These are phyloP conservation scores for Lasiosphaeria miniovina DNA, from an alignment of 495 filamentous ascomycete species.

Conservation along the genomic window DNA sequence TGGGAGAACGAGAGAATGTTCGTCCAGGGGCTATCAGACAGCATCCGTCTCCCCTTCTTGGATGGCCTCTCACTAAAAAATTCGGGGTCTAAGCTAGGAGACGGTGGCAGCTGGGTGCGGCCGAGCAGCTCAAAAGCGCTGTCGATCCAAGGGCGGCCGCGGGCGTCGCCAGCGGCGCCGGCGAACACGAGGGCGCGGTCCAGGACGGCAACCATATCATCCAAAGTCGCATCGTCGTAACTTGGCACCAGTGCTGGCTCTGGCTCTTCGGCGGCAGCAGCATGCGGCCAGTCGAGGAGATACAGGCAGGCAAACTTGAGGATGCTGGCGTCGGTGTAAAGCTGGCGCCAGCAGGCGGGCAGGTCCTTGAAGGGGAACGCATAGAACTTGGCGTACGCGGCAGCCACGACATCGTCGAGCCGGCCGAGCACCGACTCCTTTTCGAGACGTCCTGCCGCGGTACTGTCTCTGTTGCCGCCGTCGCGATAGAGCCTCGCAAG, in stretches of 20 bases:
- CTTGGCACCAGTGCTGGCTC: not conserved
- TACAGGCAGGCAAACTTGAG: slow-evolving; percentile 53
- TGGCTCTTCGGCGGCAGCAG: not conserved
- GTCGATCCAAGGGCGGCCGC: slow-evolving; percentile 61
- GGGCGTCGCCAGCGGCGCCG: slow-evolving; percentile 55
- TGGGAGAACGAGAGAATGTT: slow-evolving; percentile 39
- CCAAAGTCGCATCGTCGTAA: slow-evolving; percentile 32
- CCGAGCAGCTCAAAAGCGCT: slow-evolving; percentile 47
- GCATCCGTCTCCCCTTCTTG: slow-evolving; percentile 24
- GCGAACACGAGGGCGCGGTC: slow-evolving; percentile 83
- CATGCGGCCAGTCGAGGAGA: slow-evolving; percentile 3
- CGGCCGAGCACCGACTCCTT: slow-evolving; percentile 25
- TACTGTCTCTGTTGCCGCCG: not conserved
- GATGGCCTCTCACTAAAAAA: not conserved
- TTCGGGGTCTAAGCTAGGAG: not conserved
- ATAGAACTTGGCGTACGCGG: slow-evolving; percentile 61
- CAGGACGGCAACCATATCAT: slow-evolving; percentile 58
- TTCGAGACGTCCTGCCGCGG: no score
- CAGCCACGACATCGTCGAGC: slow-evolving; percentile 41
- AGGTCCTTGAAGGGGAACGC: slow-evolving; percentile 75
- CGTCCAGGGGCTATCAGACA: slow-evolving; percentile 16
- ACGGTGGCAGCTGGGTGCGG: slow-evolving; percentile 19
- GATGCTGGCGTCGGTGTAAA: slow-evolving; percentile 77
- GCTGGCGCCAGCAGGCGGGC: slow-evolving; percentile 66
- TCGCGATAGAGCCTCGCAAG: slow-evolving; percentile 19